Conservation (phyloP, 306 rosid species). For the Begonia fuchsioides region DNA sequence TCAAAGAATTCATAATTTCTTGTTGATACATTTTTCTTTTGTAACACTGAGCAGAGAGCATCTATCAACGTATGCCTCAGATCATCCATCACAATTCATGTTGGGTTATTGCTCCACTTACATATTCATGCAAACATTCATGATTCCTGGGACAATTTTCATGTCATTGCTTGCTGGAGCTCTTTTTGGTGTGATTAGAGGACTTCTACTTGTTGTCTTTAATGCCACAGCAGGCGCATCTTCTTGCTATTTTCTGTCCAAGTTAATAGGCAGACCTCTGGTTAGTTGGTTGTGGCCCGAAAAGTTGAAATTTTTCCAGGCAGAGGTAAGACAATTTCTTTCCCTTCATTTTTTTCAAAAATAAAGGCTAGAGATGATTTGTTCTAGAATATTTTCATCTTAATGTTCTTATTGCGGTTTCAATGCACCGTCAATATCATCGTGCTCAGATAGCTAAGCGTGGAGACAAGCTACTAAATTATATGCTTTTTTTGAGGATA, state of each 20-base stretch:
- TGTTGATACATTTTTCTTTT: neutral
- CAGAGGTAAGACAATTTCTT: constrained; percentile 36
- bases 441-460: constrained; percentile 72
- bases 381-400: too few species aligned
- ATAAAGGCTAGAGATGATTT: neutral
- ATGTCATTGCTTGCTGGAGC: constrained; percentile 98
- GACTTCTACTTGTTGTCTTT: constrained; percentile 68
- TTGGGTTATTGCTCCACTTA: constrained; percentile 87
- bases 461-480: constrained; percentile 79
- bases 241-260: constrained; percentile 75
- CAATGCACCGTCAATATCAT: constrained; percentile 2
- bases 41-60: constrained; percentile 34
- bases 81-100: constrained; percentile 59
- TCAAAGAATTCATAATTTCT: too few species aligned
- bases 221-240: constrained; percentile 92
- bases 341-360: constrained; percentile 1
- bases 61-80: constrained; percentile 46
- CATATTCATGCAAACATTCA: constrained; percentile 97
- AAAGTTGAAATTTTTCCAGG: constrained; percentile 72
- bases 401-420: neutral
- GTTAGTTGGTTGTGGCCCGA: constrained; percentile 94
- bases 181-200: constrained; percentile 70
- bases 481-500: constrained; percentile 91
- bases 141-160: constrained; percentile 96
- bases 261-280: constrained; percentile 81